Evolutionary conservation across 1,284 basidiomycete species (phyloP).

Genomic region (Apiotrichum akiyoshidainum): DNA sequence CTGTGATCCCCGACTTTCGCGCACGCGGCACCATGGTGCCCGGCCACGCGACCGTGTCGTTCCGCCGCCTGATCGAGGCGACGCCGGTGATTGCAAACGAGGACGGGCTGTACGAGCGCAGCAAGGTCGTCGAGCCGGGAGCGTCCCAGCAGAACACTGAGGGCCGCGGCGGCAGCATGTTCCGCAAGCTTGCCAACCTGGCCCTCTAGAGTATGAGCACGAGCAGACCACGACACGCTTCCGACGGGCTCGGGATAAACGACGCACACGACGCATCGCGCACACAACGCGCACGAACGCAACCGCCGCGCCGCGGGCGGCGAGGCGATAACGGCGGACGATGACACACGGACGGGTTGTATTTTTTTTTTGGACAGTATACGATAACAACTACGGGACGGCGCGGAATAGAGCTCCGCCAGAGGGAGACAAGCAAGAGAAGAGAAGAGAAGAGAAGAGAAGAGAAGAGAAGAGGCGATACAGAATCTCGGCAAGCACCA

Average conservation of each 20-base stretch:
- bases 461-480: neutral
- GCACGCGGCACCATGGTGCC: slow-evolving; percentile 26
- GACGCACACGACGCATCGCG: too few relatives aligned
- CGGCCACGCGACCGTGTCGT: slow-evolving; percentile 22
- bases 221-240: neutral
- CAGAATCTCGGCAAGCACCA: too few relatives aligned
- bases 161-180: slow-evolving; percentile 12
- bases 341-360: neutral
- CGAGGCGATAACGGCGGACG: neutral
- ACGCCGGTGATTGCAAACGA: slow-evolving; percentile 39
- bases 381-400: neutral
- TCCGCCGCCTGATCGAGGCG: slow-evolving; percentile 36
- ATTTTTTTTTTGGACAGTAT: neutral
- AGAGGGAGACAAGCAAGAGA: too few relatives aligned
- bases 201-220: slow-evolving; percentile 2
- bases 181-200: slow-evolving; percentile 22
- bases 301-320: neutral
- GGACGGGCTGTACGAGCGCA: slow-evolving; percentile 38
- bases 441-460: too few relatives aligned
- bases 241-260: too few relatives aligned
- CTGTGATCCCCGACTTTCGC: slow-evolving; percentile 41
- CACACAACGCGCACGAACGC: too few relatives aligned
- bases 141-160: slow-evolving; percentile 1
- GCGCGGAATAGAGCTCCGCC: neutral
- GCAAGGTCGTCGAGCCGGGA: slow-evolving; percentile 27